A percentile compares a stretch with the other conserved stretches of the same genome.
Evolutionary conservation across 163 green algal genomes (phyloP).

Genomic region (Prototheca wickerhamii): DNA sequence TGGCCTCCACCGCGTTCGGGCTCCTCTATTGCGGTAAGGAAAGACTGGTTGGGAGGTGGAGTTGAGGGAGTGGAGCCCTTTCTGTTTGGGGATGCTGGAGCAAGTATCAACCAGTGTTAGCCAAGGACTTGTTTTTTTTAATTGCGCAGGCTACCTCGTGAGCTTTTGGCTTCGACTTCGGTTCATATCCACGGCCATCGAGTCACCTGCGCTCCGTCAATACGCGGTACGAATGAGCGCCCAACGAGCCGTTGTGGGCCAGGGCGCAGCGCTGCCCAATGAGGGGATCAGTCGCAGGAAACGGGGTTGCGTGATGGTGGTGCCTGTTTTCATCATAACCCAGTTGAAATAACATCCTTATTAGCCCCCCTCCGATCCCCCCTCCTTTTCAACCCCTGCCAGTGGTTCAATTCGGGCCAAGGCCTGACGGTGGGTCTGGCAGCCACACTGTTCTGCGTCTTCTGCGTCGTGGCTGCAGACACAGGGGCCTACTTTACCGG

Average conservation of each 20-base stretch:
- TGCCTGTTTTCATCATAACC: too few relatives aligned
- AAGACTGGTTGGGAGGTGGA: neutral
- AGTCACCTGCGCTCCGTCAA: too few relatives aligned
- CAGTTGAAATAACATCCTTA: conserved; percentile 21
- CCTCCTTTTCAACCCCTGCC: conserved; percentile 1
- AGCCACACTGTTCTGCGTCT: conserved; percentile 71
- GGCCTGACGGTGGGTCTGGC: conserved; percentile 80
- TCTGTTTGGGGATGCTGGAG: too few relatives aligned
- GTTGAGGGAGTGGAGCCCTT: too few relatives aligned
- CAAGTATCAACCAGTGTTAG: too few relatives aligned
- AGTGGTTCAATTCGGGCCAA: conserved; percentile 32
- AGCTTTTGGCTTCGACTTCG: conserved; percentile 96
- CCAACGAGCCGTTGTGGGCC: too few relatives aligned
- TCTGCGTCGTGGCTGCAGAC: conserved; percentile 88
- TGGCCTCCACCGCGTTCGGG: conserved; percentile 78
- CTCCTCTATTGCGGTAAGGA: conserved; percentile 88
- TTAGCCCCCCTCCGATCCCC: conserved; percentile 9
- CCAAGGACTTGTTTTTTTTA: too few relatives aligned
- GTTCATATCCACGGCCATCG: conserved; percentile 41
- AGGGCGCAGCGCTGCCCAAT: too few relatives aligned
- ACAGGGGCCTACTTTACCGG: conserved; percentile 80
- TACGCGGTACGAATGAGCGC: too few relatives aligned
- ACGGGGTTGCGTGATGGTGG: too few relatives aligned
- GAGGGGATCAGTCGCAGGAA: too few relatives aligned
- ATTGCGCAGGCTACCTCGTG: conserved; percentile 90